These are phyloP conservation scores for Trichoderma parareesei DNA, from an alignment of 495 filamentous ascomycete genomes.

Conservation along the genomic window DNA sequence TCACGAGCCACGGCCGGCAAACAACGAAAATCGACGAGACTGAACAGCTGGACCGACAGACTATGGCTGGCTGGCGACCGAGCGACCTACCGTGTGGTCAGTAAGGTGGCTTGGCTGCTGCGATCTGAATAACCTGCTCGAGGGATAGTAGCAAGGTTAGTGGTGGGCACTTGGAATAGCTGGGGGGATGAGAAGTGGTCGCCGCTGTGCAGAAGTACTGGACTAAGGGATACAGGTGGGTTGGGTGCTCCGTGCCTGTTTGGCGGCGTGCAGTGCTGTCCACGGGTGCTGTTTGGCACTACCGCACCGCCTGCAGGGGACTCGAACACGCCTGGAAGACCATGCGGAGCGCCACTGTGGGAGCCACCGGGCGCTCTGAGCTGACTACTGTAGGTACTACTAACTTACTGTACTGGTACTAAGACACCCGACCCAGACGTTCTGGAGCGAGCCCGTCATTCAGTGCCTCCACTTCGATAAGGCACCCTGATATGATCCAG, in stretches of 20 bases:
- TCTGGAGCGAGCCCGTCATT: no score
- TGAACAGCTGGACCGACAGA: background rate
- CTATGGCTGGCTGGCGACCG: background rate
- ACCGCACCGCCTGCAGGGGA: constrained; percentile 4
- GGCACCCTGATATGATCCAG: no score
- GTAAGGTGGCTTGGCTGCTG: background rate
- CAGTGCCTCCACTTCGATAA: no score
- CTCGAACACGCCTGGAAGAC: background rate
- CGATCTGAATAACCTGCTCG: background rate
- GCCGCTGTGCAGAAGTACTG: background rate
- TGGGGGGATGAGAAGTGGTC: background rate
- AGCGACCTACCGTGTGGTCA: background rate
- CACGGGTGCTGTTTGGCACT: background rate
- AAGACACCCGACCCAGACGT: no score
- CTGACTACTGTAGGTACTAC: no score
- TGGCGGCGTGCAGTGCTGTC: background rate
- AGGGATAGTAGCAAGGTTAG: no score
- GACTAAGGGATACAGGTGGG: constrained; percentile 1
- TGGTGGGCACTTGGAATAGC: background rate
- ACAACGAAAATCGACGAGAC: background rate
- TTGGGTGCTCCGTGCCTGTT: background rate
- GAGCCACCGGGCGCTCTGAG: background rate
- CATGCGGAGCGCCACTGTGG: background rate
- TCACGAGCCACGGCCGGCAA: background rate
- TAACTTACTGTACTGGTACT: background rate